Evolutionary conservation across 495 filamentous ascomycete species (phyloP), one percentile per base, ranked within the genome.

Genomic region (Cercophora newfieldiana): DNA sequence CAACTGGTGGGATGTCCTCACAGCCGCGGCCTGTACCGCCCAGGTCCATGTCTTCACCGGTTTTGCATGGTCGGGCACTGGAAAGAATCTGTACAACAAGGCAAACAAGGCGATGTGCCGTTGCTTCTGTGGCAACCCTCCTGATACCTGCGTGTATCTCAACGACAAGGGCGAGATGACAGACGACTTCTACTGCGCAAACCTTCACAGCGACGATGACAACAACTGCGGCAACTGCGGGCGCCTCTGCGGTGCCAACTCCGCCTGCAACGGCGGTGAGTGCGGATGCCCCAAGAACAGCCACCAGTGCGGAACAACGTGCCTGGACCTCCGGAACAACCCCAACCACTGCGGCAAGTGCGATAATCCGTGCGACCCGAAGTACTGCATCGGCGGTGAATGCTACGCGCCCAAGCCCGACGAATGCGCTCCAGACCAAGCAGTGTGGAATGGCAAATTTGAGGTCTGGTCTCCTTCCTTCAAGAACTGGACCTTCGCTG

Each of bases 321-420:
- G 68, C 57, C 47, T 70, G 14, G 61, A 70, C 53, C 44, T 73
- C 47, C 53, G 26, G 21, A 67, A 53, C 21, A 53, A 73, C 56
- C 66, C 71, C 10, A 63, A 58, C 30, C 70, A 73, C 66, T 73
- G 71, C 49, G 68, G 71, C 1, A 33, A 54, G 7, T 70, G 71
- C 54, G 66, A 66, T 30, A 68, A 70, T 24, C 62, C 66, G 25
- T 73, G 71, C 64, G 25, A 53, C 51, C 64, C 37, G 7, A 64
- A 65, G 26, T 66, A 66, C 54, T 72, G 70, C 60, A 60, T 66
- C 59, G 14, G 57, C 49, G 70, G 70, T 30, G 2, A 30, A 31
- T 72, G 70, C 67, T 63, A 55, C 55, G 31, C 54, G 24, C 66
- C 61, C 30, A 44, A n/a, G 29, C 57, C 57, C 22, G 57, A 33